Percentiles rank a stretch among this genome's conserved stretches.
Evolutionary conservation across 2,329 filamentous ascomycete genomes (phyloP).

Genomic region (Monascus ruber): DNA sequence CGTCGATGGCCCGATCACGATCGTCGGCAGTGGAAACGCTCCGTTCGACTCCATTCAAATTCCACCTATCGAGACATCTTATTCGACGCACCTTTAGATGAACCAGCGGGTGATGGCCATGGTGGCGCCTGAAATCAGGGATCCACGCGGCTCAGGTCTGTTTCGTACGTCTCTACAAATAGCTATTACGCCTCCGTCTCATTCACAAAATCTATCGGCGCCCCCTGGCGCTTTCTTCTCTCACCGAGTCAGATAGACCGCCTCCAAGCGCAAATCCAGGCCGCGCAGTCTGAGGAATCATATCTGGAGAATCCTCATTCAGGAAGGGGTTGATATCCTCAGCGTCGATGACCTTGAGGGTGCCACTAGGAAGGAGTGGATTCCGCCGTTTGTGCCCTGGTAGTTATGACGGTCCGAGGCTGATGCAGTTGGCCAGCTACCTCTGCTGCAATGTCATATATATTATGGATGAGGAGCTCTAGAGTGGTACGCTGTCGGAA

Average conservation of each 20-base stretch:
- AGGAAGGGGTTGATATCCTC: constrained; percentile 49
- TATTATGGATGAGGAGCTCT: too few species aligned
- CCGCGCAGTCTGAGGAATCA: constrained; percentile 43
- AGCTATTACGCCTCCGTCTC: constrained; percentile 56
- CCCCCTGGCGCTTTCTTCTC: constrained; percentile 37
- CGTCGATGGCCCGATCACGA: constrained; percentile 31
- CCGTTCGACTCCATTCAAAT: constrained; percentile 31
- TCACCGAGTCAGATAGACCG: constrained; percentile 33
- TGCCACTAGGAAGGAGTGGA: constrained; percentile 34
- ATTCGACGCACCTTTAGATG: constrained; percentile 37
- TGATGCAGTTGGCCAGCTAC: too few species aligned
- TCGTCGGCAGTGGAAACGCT: constrained; percentile 38
- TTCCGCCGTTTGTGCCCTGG: too few species aligned
- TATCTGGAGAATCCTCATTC: constrained; percentile 45
- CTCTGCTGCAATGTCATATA: too few species aligned
- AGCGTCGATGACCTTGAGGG: constrained; percentile 51
- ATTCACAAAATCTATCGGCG: constrained; percentile 45
- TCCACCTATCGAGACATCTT: constrained; percentile 36
- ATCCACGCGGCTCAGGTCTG: background rate
- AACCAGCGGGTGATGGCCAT: constrained; percentile 1
- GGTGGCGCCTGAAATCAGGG: background rate
- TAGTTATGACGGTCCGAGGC: too few species aligned
- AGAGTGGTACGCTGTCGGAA: too few species aligned
- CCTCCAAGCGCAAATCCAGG: constrained; percentile 38
- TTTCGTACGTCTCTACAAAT: constrained; percentile 43